Conservation (phyloP, 495 filamentous ascomycete species). For the Penicillium coprophilum region DNA sequence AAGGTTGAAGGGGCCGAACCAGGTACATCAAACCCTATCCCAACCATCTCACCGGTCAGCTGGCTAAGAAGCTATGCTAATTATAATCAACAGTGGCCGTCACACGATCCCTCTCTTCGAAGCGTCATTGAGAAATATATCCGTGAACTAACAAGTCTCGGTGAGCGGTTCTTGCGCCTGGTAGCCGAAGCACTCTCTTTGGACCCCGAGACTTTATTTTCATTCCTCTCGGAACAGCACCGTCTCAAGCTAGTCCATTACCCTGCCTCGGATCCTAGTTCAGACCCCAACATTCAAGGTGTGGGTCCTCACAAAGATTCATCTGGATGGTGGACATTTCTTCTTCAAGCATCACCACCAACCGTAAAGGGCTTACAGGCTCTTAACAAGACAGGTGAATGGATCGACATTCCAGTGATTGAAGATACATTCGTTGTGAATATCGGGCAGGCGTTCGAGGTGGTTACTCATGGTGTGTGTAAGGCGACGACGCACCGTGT, state of each 20-base stretch:
- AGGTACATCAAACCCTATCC: slow-evolving; percentile 19
- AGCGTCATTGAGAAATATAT: slow-evolving; percentile 44
- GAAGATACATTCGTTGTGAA: slow-evolving; percentile 55
- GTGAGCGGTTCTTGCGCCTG: slow-evolving; percentile 49
- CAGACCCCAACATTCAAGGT: slow-evolving; percentile 33
- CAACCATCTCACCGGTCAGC: neutral
- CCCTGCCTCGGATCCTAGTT: slow-evolving; percentile 26
- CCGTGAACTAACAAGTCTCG: slow-evolving; percentile 43
- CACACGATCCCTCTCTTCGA: slow-evolving; percentile 20
- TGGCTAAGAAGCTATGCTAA: neutral
- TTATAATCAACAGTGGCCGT: slow-evolving; percentile 22
- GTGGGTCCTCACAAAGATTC: slow-evolving; percentile 59
- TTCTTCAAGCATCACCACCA: slow-evolving; percentile 49
- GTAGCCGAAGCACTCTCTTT: slow-evolving; percentile 50
- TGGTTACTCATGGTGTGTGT: slow-evolving; percentile 52
- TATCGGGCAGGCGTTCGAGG: slow-evolving; percentile 58
- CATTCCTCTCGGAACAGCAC: slow-evolving; percentile 54
- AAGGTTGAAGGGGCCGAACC: slow-evolving; percentile 54
- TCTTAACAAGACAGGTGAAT: slow-evolving; percentile 45
- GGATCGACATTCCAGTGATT: slow-evolving; percentile 52
- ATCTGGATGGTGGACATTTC: slow-evolving; percentile 56
- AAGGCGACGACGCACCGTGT: slow-evolving; percentile 56
- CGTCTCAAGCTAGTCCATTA: slow-evolving; percentile 56
- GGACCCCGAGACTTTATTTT: slow-evolving; percentile 45
- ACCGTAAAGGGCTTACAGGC: slow-evolving; percentile 50